These are phyloP conservation scores for Lipomyces sp. DNA, from an alignment of 805 yeast genomes.

Conservation along the genomic window DNA sequence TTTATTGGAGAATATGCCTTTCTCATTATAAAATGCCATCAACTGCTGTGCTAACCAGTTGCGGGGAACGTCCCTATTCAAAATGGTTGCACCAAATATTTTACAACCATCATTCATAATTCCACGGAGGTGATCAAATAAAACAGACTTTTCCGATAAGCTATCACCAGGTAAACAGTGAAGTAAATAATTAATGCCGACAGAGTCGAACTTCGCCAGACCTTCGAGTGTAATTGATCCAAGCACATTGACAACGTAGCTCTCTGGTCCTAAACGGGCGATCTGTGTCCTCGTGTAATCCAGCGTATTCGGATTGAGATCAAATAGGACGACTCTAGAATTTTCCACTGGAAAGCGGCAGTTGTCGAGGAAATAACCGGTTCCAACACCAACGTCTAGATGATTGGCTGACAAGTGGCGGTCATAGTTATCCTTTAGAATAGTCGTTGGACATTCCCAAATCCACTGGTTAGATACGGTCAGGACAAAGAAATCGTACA, in stretches of 20 bases:
- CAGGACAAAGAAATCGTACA: too few species aligned
- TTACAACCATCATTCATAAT: not conserved
- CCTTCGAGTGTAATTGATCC: not conserved
- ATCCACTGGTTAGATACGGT: slow-evolving; percentile 3
- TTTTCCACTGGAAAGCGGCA: not conserved
- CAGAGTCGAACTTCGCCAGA: slow-evolving; percentile 6
- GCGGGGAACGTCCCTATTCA: not conserved
- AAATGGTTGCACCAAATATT: not conserved
- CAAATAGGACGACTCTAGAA: slow-evolving; percentile 3
- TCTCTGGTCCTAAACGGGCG: slow-evolving; percentile 3
- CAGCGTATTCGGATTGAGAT: slow-evolving; percentile 5
- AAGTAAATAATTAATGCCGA: slow-evolving; percentile 1
- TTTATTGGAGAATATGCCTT: slow-evolving; percentile 3
- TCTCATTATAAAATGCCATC: not conserved
- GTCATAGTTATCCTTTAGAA: not conserved
- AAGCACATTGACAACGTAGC: slow-evolving; percentile 1
- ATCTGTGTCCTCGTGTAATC: not conserved
- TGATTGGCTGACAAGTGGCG: not conserved
- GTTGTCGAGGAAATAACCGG: slow-evolving; percentile 8
- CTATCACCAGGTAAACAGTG: slow-evolving; percentile 2
- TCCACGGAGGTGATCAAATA: slow-evolving; percentile 1
- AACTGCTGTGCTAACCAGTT: not conserved
- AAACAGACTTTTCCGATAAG: not conserved
- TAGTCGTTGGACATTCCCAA: slow-evolving; percentile 1
- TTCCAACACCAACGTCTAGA: slow-evolving; percentile 5